Evolutionary conservation across 2,329 filamentous ascomycete species (phyloP).

Genomic region (Penicillium sp.): DNA sequence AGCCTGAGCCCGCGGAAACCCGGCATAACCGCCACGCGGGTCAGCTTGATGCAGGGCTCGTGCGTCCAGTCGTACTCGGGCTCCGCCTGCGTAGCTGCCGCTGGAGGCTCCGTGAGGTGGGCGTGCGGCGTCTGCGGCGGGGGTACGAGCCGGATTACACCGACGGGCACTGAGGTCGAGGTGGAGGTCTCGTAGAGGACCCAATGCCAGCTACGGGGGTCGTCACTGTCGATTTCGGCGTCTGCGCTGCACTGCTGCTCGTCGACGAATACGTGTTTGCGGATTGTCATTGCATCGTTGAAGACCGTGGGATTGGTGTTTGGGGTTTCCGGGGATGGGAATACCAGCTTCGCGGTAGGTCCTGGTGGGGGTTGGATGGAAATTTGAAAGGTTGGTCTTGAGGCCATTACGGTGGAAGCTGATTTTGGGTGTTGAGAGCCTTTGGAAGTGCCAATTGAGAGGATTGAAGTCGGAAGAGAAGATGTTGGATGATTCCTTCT

Average conservation of each 20-base stretch:
- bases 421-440: not conserved
- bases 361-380: conserved; percentile 28
- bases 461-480: not conserved
- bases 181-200: conserved; percentile 67
- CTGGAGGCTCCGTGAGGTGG: conserved; percentile 30
- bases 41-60: conserved; percentile 79
- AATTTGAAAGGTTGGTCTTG: conserved; percentile 9
- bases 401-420: conserved; percentile 6
- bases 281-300: conserved; percentile 57
- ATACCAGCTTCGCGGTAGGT: conserved; percentile 14
- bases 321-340: conserved; percentile 25
- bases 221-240: conserved; percentile 77
- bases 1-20: conserved; percentile 64
- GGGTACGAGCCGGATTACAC: conserved; percentile 74
- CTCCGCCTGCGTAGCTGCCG: conserved; percentile 14
- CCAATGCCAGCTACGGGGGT: conserved; percentile 78
- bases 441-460: not conserved
- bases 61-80: conserved; percentile 48
- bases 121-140: conserved; percentile 67
- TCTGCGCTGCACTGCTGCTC: conserved; percentile 58
- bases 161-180: conserved; percentile 55
- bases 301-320: conserved; percentile 51
- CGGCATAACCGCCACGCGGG: conserved; percentile 67
- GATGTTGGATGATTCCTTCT: not conserved
- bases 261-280: conserved; percentile 55